These are phyloP conservation scores for Suillus bovinus DNA, from an alignment of 768 basidiomycete species.

Conservation along the genomic window DNA sequence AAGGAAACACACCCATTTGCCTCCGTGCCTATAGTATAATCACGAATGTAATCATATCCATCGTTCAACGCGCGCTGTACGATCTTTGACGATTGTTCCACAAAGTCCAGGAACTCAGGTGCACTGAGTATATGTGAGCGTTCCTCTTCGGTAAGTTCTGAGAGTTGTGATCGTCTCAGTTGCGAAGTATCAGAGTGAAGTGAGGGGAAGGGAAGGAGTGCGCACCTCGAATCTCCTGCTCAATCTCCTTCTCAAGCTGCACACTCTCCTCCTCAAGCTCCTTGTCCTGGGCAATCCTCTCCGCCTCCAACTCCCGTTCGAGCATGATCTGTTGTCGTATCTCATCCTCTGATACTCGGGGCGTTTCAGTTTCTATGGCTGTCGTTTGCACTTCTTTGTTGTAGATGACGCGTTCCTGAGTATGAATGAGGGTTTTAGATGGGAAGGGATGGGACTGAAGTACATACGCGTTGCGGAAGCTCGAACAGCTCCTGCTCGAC, in stretches of 20 bases:
- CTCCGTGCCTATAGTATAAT: constrained; percentile 91
- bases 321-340: constrained; percentile 66
- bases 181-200: constrained; percentile 5
- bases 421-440: not conserved
- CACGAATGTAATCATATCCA: constrained; percentile 93
- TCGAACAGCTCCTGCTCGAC: constrained; percentile 90
- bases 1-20: constrained; percentile 68
- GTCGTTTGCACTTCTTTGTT: constrained; percentile 86
- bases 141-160: constrained; percentile 89
- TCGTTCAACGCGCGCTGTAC: constrained; percentile 94
- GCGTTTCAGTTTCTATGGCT: constrained; percentile 55
- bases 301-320: constrained; percentile 72
- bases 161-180: not conserved
- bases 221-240: constrained; percentile 82
- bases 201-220: not conserved
- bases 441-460: not conserved
- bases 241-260: constrained; percentile 82
- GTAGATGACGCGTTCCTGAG: constrained; percentile 75
- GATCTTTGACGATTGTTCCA: constrained; percentile 93
- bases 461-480: constrained; percentile 75
- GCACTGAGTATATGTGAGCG: constrained; percentile 77
- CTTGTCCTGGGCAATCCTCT: constrained; percentile 67
- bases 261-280: constrained; percentile 83
- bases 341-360: constrained; percentile 63
- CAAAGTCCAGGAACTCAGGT: constrained; percentile 91